Conservation (phyloP, 2,329 filamentous ascomycete genomes). For the Fusarium sp. region DNA sequence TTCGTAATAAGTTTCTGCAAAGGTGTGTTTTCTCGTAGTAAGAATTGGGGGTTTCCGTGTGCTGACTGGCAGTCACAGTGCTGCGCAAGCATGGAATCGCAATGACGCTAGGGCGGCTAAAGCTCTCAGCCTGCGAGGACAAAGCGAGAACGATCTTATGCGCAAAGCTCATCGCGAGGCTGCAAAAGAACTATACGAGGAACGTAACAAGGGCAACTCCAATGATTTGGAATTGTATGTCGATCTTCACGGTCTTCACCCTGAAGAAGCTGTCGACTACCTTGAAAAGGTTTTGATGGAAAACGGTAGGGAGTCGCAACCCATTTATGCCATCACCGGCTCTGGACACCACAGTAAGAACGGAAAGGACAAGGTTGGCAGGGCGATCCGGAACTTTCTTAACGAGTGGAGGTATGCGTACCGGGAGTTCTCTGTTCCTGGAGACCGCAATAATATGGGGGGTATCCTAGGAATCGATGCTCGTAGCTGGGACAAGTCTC, state of each 20-base stretch:
- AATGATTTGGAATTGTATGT: constrained; percentile 83
- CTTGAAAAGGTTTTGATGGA: constrained; percentile 87
- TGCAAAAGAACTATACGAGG: constrained; percentile 89
- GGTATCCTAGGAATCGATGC: constrained; percentile 78
- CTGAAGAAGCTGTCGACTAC: constrained; percentile 95
- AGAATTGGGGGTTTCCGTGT: background rate
- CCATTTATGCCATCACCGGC: constrained; percentile 95
- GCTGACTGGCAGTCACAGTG: constrained; percentile 60
- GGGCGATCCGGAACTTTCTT: constrained; percentile 87
- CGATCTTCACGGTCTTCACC: constrained; percentile 97
- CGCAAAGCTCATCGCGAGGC: constrained; percentile 95
- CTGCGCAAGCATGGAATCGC: constrained; percentile 97
- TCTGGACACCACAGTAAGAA: constrained; percentile 98
- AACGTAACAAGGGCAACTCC: constrained; percentile 79
- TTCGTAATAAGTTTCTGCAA: constrained; percentile 96
- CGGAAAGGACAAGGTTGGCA: constrained; percentile 97
- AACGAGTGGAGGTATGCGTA: constrained; percentile 97
- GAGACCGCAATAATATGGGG: constrained; percentile 84
- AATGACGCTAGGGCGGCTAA: constrained; percentile 97
- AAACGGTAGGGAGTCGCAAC: constrained; percentile 75
- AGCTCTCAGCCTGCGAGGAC: constrained; percentile 89
- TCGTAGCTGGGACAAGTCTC: constrained; percentile 71
- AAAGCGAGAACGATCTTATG: constrained; percentile 98
- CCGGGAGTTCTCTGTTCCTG: constrained; percentile 94
- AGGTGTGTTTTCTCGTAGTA: constrained; percentile 65